Evolutionary conservation across 2,329 filamentous ascomycete genomes (phyloP).

Genomic region (Neopestalotiopsis sp.): DNA sequence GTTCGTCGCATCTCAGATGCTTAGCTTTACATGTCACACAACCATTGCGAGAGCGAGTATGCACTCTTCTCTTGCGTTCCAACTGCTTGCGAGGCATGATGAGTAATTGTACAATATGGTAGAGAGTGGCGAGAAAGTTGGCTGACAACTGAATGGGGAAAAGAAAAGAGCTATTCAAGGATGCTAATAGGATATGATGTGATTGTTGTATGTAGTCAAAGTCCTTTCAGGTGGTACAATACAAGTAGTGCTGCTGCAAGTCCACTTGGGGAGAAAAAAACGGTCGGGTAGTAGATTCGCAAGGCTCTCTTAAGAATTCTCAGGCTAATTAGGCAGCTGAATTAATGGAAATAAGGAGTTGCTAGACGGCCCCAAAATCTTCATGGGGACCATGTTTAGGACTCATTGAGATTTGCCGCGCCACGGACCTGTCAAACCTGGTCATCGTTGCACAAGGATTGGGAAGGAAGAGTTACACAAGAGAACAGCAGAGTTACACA

Average conservation of each 20-base stretch:
- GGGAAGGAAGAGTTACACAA: background rate
- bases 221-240: background rate
- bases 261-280: background rate
- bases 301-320: background rate
- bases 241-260: background rate
- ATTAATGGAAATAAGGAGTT: background rate
- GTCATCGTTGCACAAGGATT: background rate
- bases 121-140: background rate
- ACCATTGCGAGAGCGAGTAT: conserved; percentile 32
- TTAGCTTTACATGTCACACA: conserved; percentile 32
- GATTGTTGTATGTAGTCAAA: background rate
- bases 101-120: background rate
- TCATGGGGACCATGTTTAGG: background rate
- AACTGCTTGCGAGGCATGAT: conserved; percentile 11
- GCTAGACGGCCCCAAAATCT: background rate
- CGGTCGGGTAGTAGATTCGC: background rate
- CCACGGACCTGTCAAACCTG: background rate
- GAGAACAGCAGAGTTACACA: background rate
- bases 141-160: background rate
- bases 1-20: conserved; percentile 33
- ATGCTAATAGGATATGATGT: background rate
- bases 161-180: background rate
- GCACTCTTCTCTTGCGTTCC: conserved; percentile 17
- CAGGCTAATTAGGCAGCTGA: background rate
- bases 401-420: background rate